Evolutionary conservation across 2,329 filamentous ascomycete genomes (phyloP).

Genomic region (Ophioceras dolichostomum): DNA sequence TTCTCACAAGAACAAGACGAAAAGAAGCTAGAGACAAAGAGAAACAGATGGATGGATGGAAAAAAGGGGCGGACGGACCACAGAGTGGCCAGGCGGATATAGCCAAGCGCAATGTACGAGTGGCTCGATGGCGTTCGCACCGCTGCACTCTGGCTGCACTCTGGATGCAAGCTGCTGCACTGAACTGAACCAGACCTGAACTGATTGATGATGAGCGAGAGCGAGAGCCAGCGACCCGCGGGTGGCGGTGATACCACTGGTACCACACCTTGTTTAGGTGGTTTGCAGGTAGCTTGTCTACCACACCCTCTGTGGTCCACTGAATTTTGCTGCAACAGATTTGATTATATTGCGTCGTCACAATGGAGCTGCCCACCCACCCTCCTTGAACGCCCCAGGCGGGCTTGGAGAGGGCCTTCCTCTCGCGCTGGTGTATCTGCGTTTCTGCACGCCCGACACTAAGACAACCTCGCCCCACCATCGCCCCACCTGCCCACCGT

Average conservation of each 20-base stretch:
- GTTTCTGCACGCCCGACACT: background rate
- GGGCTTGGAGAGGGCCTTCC: background rate
- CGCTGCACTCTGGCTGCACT: too few species aligned
- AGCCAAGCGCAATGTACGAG: too few species aligned
- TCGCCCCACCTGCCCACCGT: background rate
- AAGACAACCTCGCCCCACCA: background rate
- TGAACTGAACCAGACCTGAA: background rate
- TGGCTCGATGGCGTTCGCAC: too few species aligned
- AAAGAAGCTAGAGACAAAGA: too few species aligned
- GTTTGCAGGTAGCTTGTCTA: too few species aligned
- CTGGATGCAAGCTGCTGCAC: background rate
- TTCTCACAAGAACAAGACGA: too few species aligned
- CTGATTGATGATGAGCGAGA: background rate
- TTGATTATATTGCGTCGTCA: conserved; percentile 3
- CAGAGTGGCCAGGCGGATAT: too few species aligned
- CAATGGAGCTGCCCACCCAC: background rate
- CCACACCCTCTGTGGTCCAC: background rate
- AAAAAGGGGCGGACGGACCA: too few species aligned
- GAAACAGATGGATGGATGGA: too few species aligned
- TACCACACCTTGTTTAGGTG: too few species aligned
- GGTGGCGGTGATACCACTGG: background rate
- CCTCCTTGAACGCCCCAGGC: conserved; percentile 3
- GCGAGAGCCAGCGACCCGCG: background rate
- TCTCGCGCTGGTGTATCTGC: background rate
- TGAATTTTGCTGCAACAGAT: conserved; percentile 1